A percentile compares a stretch with the other conserved stretches of the same genome.
These are phyloP conservation scores for Hyaloscypha variabilis DNA, from an alignment of 495 filamentous ascomycete species.

Conservation along the genomic window DNA sequence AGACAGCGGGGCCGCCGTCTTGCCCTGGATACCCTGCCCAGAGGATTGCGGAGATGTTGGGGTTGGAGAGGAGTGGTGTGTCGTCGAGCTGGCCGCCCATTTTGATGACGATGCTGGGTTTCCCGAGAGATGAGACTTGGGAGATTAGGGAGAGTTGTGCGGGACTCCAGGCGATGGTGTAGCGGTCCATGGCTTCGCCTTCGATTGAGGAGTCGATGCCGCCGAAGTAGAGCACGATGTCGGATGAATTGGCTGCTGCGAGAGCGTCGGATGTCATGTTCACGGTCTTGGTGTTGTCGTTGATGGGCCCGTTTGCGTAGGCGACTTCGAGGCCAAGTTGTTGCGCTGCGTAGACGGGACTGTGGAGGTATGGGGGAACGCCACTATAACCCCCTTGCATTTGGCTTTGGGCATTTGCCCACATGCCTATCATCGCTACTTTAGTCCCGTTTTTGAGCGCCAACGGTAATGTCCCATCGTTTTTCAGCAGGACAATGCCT, in stretches of 20 bases:
- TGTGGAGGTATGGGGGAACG: slow-evolving; percentile 54
- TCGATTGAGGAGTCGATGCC: slow-evolving; percentile 60
- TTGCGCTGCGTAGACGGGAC: slow-evolving; percentile 50
- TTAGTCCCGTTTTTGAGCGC: slow-evolving; percentile 37
- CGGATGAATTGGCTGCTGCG: slow-evolving; percentile 50
- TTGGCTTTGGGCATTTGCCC: slow-evolving; percentile 58
- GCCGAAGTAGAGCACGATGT: slow-evolving; percentile 57
- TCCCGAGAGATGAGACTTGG: slow-evolving; percentile 44
- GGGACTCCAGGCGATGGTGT: slow-evolving; percentile 56
- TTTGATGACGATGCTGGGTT: slow-evolving; percentile 57
- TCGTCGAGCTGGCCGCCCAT: slow-evolving; percentile 50
- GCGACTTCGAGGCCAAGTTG: slow-evolving; percentile 44
- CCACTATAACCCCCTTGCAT: slow-evolving; percentile 65
- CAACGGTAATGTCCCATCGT: slow-evolving; percentile 56
- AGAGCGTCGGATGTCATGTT: slow-evolving; percentile 42
- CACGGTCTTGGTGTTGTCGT: slow-evolving; percentile 40
- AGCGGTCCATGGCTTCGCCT: slow-evolving; percentile 53
- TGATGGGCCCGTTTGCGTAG: slow-evolving; percentile 48
- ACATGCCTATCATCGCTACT: slow-evolving; percentile 58
- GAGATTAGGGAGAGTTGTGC: slow-evolving; percentile 57
- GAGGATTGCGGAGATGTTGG: slow-evolving; percentile 66
- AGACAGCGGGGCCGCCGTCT: slow-evolving; percentile 56
- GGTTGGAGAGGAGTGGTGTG: slow-evolving; percentile 52
- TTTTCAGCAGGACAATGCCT: slow-evolving; percentile 62
- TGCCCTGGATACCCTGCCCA: slow-evolving; percentile 91